These are phyloP conservation scores for Salix dunnii DNA, from an alignment of 345 rosid species.

Conservation along the genomic window DNA sequence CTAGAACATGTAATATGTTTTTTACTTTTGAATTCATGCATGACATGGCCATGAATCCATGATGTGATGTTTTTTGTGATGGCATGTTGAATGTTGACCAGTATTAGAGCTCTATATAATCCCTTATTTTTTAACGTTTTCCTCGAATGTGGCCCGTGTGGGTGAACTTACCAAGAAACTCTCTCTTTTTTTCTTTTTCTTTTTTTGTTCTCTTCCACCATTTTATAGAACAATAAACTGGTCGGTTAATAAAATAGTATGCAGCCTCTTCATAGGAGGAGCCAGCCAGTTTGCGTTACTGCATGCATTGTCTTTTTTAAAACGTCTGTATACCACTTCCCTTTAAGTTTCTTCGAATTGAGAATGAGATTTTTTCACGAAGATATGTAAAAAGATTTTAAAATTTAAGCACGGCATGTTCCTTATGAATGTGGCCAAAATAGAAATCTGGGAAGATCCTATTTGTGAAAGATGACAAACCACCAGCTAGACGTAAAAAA, in stretches of 20 bases:
- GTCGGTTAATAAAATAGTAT: background rate
- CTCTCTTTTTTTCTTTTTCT: background rate
- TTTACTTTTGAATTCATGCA: conserved; percentile 29
- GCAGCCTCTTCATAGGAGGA: too few species aligned
- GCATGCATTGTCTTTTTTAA: too few species aligned
- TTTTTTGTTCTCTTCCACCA: background rate
- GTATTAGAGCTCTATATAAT: conserved; percentile 13
- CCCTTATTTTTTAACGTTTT: conserved; percentile 7
- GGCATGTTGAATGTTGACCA: conserved; percentile 38
- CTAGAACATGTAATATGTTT: background rate
- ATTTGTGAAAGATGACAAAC: background rate
- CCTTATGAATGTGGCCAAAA: too few species aligned
- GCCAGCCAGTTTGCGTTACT: too few species aligned
- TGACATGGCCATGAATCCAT: conserved; percentile 27
- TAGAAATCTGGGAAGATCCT: background rate
- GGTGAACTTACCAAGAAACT: conserved; percentile 32
- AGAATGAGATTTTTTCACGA: too few species aligned
- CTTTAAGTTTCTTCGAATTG: too few species aligned
- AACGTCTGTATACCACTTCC: too few species aligned
- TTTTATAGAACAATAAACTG: background rate
- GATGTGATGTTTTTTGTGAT: conserved; percentile 56
- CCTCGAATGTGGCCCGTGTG: background rate
- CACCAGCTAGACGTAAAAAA: background rate
- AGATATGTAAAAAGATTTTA: too few species aligned
- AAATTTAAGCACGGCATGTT: too few species aligned